phyloP scores from a whole-genome alignment of 768 basidiomycete genomes.

The Leccinum disarticulatum region DNA sequence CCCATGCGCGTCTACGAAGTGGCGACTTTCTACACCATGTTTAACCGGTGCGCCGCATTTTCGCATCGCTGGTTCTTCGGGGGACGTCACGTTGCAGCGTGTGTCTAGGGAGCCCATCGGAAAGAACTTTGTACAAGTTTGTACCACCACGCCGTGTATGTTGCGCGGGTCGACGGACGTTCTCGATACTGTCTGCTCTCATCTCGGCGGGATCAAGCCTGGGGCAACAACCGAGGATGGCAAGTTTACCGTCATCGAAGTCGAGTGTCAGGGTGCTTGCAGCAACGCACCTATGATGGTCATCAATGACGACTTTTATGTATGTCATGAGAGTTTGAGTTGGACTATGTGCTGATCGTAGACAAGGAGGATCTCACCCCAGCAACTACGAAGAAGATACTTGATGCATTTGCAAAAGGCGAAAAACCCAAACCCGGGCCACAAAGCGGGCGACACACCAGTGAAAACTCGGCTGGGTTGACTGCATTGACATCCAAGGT shows the following conservation, averaged over 20 bases:
- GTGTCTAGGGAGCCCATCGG: slow-evolving; percentile 83
- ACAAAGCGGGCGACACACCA: slow-evolving; percentile 81
- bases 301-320: slow-evolving; percentile 95
- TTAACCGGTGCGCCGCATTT: slow-evolving; percentile 75
- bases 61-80: background rate
- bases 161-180: slow-evolving; percentile 90
- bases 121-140: slow-evolving; percentile 93
- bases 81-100: background rate
- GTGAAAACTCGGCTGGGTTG: slow-evolving; percentile 91
- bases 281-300: slow-evolving; percentile 98
- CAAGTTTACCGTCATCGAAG: slow-evolving; percentile 97
- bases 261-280: slow-evolving; percentile 98
- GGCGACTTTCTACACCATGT: slow-evolving; percentile 99
- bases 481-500: slow-evolving; percentile 80
- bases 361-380: slow-evolving; percentile 81
- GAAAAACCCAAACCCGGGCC: slow-evolving; percentile 92
- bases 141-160: slow-evolving; percentile 99
- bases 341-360: slow-evolving; percentile 10
- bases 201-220: slow-evolving; percentile 80
- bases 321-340: slow-evolving; percentile 37
- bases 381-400: slow-evolving; percentile 71
- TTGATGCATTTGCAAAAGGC: slow-evolving; percentile 77
- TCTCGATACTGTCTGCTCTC: slow-evolving; percentile 76
- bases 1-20: slow-evolving; percentile 99
- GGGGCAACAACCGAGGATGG: slow-evolving; percentile 95